Base-by-base conservation (phyloP, 148 eudicot species). In the Amaranthus palmeri region DNA sequence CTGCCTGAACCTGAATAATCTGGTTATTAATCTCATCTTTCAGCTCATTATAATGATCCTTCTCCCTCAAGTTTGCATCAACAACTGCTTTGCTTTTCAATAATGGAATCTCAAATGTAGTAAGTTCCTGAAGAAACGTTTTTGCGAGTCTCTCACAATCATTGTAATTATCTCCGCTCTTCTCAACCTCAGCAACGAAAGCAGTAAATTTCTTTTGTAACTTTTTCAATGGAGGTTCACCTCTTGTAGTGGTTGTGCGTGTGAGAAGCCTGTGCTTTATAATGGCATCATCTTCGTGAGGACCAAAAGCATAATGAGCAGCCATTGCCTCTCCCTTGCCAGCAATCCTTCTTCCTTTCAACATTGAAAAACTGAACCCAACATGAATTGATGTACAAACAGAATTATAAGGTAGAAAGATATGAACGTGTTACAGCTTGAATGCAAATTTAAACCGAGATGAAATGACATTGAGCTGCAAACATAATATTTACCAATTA, bases 191-290 rank as follows among this genome's bases (percentile, higher is more conserved):
- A 50, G 84, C 68, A 25, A 87, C 87, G 53, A 89, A 85, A 50
- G 97, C 78, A 4, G 96, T 88, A 69, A 95, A 95, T 84, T 95
- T 95, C 81, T 95, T 95, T 74, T 95, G 97, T 66, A 91, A 88
- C 73, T 95, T 95, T 73, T 89, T 95, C 72, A 95, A 69, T 4
- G 98, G 97, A 44, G 98, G 98, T 72, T 95, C 98, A 57, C 98
- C 98, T 73, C 97, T 86, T 46, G 97, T 95, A 18, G 96, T 91
- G 10, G 97, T 95, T 48, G 96, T 89, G 41, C 97, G 92, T 8
- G 97, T 95, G 61, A 95, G 90, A 81, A 95, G 97, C 78, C 98
- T 79, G 72, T 88, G 96, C 76, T 95, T 95, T 49, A 95, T 95
- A 17, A 91, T 95, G 40, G 80, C 67, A 63, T 95, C 98, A 76